Base-by-base conservation (phyloP, 441 rosid species). In the Brassica balearica region DNA sequence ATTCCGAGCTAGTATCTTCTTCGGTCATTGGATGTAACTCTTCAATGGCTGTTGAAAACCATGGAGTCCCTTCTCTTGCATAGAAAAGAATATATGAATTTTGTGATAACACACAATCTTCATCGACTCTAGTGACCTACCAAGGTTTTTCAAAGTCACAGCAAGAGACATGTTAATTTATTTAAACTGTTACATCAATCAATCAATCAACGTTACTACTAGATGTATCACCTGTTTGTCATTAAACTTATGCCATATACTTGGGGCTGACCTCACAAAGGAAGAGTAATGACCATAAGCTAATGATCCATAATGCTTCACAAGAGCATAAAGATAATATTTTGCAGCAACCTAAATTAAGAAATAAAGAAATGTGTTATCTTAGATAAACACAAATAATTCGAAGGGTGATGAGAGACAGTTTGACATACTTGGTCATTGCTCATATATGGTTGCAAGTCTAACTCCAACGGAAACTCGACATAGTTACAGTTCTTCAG, bases 1-100 rank as follows among this genome's bases (percentile, higher is more conserved):
- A 81, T 56, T 71, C 63, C 19, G 66, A 41, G 51, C 56, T 73
- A 11, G 51, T 72, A 11, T 74, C 46, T 65, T 79, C 79, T 53
- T 55, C 12, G 3, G 34, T 55, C 22, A 61, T 17, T 56, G 80
- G 78, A 74, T 77, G 77, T 65, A 80, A 78, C 58, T 73, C 65
- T 84, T 86, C 89, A 63, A 82, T 83, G 69, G 83, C 81, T 73
- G 75, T 85, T 58, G 91, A 87, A 84, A 90, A 86, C 98, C 97
- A 95, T 3, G 89, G 88, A 17, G 86, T 86, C 43, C 77, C 93
- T 74, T 86, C 88, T 82, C 85, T 88, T 12, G 88, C 91, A 83
- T 95, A 95, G 73, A 92, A 90, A 56, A 95, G 82, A 70, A 93
- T 88, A 80, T 95, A 95, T 51, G 98, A 89, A 65, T 88, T 84